Percentiles rank a stretch among this genome's conserved stretches.
phyloP scores from a whole-genome alignment of 2,329 filamentous ascomycete species.

The Colletotrichum plurivorum region DNA sequence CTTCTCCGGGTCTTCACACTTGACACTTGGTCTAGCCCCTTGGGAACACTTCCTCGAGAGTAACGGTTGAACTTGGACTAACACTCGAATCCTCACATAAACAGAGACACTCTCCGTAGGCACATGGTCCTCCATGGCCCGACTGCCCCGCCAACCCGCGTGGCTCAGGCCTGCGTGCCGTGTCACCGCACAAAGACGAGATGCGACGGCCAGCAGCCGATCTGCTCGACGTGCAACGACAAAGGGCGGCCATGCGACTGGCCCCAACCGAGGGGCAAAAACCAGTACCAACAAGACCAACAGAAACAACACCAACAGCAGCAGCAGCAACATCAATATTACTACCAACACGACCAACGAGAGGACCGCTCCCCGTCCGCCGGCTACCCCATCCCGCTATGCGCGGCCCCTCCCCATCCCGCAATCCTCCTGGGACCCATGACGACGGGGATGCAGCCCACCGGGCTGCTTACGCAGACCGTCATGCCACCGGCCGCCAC shows the following conservation, averaged over 20 bases:
- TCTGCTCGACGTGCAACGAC: conserved; percentile 27
- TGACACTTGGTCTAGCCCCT: not conserved
- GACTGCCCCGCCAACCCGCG: conserved; percentile 30
- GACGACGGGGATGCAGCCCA: not conserved
- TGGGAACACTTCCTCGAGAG: not conserved
- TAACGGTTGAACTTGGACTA: not conserved
- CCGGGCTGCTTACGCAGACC: conserved; percentile 17
- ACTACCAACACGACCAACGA: not conserved
- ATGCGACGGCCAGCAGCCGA: conserved; percentile 32
- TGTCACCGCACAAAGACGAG: conserved; percentile 36
- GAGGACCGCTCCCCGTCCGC: conserved; percentile 4
- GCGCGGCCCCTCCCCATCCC: conserved; percentile 8
- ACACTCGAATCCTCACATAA: not conserved
- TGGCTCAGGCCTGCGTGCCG: conserved; percentile 33
- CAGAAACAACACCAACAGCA: not conserved
- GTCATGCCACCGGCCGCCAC: not conserved
- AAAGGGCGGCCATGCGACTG: conserved; percentile 30
- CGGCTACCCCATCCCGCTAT: not conserved
- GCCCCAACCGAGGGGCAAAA: conserved; percentile 10
- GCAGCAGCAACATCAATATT: not conserved
- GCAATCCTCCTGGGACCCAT: not conserved
- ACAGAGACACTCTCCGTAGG: conserved; percentile 35
- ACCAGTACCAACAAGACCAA: not conserved
- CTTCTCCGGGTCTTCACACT: not conserved
- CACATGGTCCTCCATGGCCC: conserved; percentile 35